A percentile compares a stretch with the other conserved stretches of the same genome.
These are phyloP conservation scores for Paramicrosporidium saccamoebae DNA, from an alignment of 371 early-diverging fungal species.

Conservation along the genomic window DNA sequence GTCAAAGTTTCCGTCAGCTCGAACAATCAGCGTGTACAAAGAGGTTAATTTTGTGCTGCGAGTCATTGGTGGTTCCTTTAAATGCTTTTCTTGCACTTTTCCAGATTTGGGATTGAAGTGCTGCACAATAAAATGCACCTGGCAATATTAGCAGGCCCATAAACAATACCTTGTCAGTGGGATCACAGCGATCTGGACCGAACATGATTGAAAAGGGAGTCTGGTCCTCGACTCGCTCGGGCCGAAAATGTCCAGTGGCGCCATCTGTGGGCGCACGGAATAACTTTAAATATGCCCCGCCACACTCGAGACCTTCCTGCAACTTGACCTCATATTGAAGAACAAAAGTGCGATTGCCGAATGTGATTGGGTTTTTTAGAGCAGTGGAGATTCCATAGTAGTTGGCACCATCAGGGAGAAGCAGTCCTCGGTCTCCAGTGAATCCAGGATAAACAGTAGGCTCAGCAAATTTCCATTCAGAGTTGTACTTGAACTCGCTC, in stretches of 20 bases:
- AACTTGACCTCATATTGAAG: conserved; percentile 85
- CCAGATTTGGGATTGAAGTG: conserved; percentile 40
- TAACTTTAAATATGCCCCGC: conserved; percentile 86
- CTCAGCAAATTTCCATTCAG: conserved; percentile 21
- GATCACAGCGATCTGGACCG: conserved; percentile 80
- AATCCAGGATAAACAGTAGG: conserved; percentile 10
- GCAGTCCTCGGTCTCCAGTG: conserved; percentile 19
- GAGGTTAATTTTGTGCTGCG: conserved; percentile 30
- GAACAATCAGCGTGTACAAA: conserved; percentile 61
- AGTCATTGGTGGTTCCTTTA: conserved; percentile 23
- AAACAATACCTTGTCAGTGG: conserved; percentile 53
- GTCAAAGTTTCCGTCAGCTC: conserved; percentile 55
- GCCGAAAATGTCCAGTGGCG: conserved; percentile 9
- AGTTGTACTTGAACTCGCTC: conserved; percentile 18
- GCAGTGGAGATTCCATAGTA: conserved; percentile 40
- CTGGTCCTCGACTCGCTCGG: conserved; percentile 42
- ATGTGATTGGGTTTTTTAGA: conserved; percentile 11
- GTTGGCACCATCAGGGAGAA: conserved; percentile 31
- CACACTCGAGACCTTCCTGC: conserved; percentile 70
- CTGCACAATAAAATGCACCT: conserved; percentile 72
- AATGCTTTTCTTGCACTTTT: conserved; percentile 31
- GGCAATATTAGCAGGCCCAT: not conserved
- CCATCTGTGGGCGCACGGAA: conserved; percentile 12
- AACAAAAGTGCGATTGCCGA: conserved; percentile 18
- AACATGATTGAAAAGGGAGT: conserved; percentile 79